Percentiles rank a stretch among this genome's conserved stretches.
phyloP scores from a whole-genome alignment of 805 yeast genomes.

The Ogataea methanolica region DNA sequence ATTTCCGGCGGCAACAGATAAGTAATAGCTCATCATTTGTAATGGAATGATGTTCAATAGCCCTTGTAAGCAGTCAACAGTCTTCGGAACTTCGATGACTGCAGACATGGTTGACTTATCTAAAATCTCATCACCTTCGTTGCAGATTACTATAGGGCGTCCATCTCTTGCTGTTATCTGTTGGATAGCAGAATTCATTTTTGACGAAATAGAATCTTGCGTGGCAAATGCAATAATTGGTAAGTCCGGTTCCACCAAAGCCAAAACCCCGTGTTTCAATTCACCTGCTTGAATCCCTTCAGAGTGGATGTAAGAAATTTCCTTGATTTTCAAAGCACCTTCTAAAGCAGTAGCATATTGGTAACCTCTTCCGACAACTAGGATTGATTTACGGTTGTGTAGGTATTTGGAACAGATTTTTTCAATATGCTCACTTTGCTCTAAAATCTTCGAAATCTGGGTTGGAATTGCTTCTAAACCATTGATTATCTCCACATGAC shows the following conservation, averaged over 20 bases:
- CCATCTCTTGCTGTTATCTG: conserved; percentile 98
- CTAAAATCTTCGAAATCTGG: conserved; percentile 75
- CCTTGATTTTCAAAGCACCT: conserved; percentile 97
- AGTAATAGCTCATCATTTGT: conserved; percentile 95
- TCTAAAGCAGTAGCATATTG: conserved; percentile 96
- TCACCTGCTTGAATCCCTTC: conserved; percentile 99
- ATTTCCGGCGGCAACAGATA: conserved; percentile 90
- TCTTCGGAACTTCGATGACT: conserved; percentile 84
- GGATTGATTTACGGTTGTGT: conserved; percentile 77
- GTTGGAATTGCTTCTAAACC: conserved; percentile 81
- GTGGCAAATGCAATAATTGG: conserved; percentile 97
- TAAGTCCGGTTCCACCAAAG: conserved; percentile 87
- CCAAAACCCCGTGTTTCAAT: conserved; percentile 96
- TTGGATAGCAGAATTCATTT: conserved; percentile 90
- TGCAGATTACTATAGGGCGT: conserved; percentile 89
- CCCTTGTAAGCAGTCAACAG: conserved; percentile 98
- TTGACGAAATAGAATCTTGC: conserved; percentile 92
- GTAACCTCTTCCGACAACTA: conserved; percentile 94
- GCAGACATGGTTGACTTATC: conserved; percentile 54
- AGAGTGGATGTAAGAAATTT: conserved; percentile 97
- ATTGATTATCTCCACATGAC: conserved; percentile 81
- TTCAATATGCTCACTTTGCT: conserved; percentile 70
- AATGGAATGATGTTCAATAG: conserved; percentile 88
- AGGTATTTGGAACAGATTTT: conserved; percentile 67
- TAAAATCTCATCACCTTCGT: conserved; percentile 69